A percentile compares a stretch with the other conserved stretches of the same genome.
Conservation (phyloP, 2,329 filamentous ascomycete species). For the Chalaropsis thielavioides region DNA sequence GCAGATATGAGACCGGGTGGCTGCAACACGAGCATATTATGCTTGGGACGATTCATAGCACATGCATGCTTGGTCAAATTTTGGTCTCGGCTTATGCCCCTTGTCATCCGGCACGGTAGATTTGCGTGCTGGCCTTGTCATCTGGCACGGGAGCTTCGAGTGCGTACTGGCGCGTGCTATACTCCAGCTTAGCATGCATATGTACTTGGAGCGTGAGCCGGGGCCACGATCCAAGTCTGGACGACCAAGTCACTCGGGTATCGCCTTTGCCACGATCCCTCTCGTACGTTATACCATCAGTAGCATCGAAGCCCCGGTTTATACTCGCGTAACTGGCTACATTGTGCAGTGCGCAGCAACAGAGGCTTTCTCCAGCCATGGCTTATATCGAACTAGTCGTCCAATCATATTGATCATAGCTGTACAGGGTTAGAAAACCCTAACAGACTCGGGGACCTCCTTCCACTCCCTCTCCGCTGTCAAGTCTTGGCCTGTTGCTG, state of each 20-base stretch:
- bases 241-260: background rate
- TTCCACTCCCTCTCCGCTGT: background rate
- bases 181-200: background rate
- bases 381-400: background rate
- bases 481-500: background rate
- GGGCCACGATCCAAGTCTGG: background rate
- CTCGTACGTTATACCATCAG: background rate
- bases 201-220: background rate
- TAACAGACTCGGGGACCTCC: background rate
- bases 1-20: background rate
- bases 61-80: background rate
- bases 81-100: background rate
- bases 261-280: background rate
- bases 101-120: background rate
- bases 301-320: background rate
- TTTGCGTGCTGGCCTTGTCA: background rate
- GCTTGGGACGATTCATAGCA: slow-evolving; percentile 3
- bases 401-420: background rate
- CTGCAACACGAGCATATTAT: slow-evolving; percentile 1
- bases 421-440: background rate
- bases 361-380: background rate
- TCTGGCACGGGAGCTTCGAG: too few relatives aligned
- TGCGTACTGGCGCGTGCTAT: background rate
- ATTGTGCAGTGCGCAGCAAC: background rate
- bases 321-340: background rate